A percentile compares a stretch with the other conserved stretches of the same genome.
These are phyloP conservation scores for Penicillium sp. DNA, from an alignment of 2,329 filamentous ascomycete genomes.

Conservation along the genomic window DNA sequence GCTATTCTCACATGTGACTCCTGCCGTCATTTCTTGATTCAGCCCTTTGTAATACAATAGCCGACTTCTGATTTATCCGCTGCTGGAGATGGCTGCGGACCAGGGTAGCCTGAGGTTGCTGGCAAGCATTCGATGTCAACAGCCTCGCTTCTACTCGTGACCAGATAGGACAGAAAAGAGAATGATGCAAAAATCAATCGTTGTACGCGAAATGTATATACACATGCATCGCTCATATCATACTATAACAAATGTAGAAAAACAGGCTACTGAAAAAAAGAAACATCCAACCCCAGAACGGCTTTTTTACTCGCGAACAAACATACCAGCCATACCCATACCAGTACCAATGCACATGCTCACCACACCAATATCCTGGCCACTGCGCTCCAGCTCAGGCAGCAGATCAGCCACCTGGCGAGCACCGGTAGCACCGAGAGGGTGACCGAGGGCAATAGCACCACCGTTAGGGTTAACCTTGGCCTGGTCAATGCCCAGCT, in stretches of 20 bases:
- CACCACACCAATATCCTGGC: constrained; percentile 76
- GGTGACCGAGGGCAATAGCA: constrained; percentile 91
- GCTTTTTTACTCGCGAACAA: constrained; percentile 60
- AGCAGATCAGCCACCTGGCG: constrained; percentile 77
- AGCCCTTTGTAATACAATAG: too few species aligned
- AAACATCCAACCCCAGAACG: background rate
- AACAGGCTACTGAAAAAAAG: background rate
- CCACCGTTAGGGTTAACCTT: constrained; percentile 91
- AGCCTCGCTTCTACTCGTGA: background rate
- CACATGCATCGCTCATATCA: constrained; percentile 27
- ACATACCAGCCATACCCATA: constrained; percentile 73
- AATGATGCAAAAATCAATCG: constrained; percentile 7
- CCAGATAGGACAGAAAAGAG: background rate
- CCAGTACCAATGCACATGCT: constrained; percentile 88
- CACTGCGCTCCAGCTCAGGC: constrained; percentile 65
- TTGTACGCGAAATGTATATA: constrained; percentile 23
- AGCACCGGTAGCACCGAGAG: constrained; percentile 83
- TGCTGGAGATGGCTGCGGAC: background rate
- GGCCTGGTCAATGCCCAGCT: constrained; percentile 59
- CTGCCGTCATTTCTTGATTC: too few species aligned
- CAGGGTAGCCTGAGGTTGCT: background rate
- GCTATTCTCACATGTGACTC: too few species aligned
- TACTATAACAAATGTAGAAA: constrained; percentile 14
- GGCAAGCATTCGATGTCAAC: too few species aligned
- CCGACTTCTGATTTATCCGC: too few species aligned